Percentiles rank a stretch among this genome's conserved stretches.
Conservation (phyloP, 805 yeast species). For the Starmera quercuum region DNA sequence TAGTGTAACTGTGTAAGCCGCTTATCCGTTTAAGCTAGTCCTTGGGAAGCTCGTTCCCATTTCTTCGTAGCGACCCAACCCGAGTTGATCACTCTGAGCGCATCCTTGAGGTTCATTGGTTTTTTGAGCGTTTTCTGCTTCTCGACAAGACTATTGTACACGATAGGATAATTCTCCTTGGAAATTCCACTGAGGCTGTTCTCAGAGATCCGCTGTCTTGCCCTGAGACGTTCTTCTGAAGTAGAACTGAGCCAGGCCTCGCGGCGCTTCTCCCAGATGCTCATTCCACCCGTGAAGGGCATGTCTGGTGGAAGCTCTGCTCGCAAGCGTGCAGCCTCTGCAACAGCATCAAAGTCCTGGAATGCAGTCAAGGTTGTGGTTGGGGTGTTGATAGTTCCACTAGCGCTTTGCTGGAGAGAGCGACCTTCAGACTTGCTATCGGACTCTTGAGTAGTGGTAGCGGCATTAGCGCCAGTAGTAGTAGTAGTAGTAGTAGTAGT, state of each 20-base stretch:
- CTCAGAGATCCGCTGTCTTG: conserved; percentile 14
- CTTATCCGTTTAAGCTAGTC: conserved; percentile 17
- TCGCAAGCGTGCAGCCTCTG: conserved; percentile 21
- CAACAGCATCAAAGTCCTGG: conserved; percentile 23
- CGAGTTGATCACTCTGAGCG: conserved; percentile 60
- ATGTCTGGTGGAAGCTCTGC: conserved; percentile 19
- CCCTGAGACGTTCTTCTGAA: conserved; percentile 11
- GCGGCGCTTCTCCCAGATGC: conserved; percentile 66
- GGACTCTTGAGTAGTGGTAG: too few species aligned
- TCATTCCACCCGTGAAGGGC: conserved; percentile 45
- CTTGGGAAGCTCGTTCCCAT: conserved; percentile 52
- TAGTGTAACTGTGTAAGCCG: conserved; percentile 1
- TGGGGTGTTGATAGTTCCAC: conserved; percentile 8
- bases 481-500: background rate
- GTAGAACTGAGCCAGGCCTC: conserved; percentile 54
- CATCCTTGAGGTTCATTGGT: conserved; percentile 70
- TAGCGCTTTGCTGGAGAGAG: conserved; percentile 6
- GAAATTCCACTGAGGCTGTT: conserved; percentile 26
- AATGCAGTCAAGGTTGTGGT: conserved; percentile 13
- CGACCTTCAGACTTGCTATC: conserved; percentile 5
- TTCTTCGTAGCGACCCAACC: conserved; percentile 81
- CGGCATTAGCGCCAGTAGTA: background rate
- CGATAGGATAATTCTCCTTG: conserved; percentile 44
- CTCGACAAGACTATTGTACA: conserved; percentile 65
- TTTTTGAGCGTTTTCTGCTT: conserved; percentile 59